Evolutionary conservation across 2,329 filamentous ascomycete species (phyloP).

Genomic region (Aspergillus sp.): DNA sequence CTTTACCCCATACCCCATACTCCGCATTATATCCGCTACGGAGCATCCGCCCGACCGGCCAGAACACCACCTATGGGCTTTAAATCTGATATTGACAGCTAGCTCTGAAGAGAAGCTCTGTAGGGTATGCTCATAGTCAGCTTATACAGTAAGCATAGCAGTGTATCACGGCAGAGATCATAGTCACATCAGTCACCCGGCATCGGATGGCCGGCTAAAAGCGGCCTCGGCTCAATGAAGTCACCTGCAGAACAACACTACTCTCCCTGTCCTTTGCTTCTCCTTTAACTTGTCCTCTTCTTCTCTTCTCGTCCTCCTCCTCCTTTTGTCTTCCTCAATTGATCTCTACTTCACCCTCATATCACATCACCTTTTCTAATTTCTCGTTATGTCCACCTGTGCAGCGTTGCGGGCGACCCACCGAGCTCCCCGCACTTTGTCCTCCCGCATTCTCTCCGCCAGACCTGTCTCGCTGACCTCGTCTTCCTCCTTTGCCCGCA

Average conservation of each 20-base stretch:
- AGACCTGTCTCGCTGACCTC: constrained; percentile 12
- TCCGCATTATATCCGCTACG: too few relatives aligned
- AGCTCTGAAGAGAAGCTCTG: too few relatives aligned
- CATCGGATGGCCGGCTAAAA: constrained; percentile 3
- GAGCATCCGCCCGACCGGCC: too few relatives aligned
- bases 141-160: too few relatives aligned
- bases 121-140: too few relatives aligned
- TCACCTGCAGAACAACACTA: constrained; percentile 1
- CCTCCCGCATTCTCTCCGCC: constrained; percentile 40
- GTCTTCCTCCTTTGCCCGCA: constrained; percentile 15
- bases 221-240: constrained; percentile 4
- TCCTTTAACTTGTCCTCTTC: background rate
- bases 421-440: constrained; percentile 38
- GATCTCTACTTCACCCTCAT: too few relatives aligned
- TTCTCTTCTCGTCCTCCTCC: constrained; percentile 1
- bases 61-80: too few relatives aligned
- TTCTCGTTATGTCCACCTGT: constrained; percentile 31
- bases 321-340: constrained; percentile 2
- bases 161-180: background rate
- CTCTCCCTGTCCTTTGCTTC: background rate
- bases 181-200: background rate
- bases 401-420: constrained; percentile 38
- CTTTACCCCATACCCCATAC: too few relatives aligned
- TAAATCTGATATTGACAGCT: too few relatives aligned
- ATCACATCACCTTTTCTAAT: too few relatives aligned